Base-by-base conservation (phyloP, 83 land plant species). In the Isoetes engelmannii region DNA sequence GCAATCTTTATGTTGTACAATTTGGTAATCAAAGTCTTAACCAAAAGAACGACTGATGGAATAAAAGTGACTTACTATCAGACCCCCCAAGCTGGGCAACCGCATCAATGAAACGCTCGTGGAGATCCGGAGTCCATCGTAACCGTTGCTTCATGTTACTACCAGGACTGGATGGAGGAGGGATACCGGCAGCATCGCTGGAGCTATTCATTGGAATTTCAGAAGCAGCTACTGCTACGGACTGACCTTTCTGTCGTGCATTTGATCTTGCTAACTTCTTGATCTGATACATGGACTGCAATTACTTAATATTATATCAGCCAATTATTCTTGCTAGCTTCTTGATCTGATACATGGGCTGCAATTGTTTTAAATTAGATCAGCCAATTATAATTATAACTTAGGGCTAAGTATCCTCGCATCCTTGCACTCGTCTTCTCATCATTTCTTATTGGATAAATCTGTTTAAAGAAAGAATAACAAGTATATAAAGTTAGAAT, bases 51-150 rank as follows among this genome's bases (percentile, higher is more conserved):
- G 37, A 28, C 1, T 28, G 37, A 28, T 28, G 8, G 62, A 59
- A 37, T 19, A 12, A 18, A 18, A 18, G 8, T 28, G 37, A 81
- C 87, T 83, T 65, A 86, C 89, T 84, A 54, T 86, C 89, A 63
- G 89, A 78, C 37, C 89, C 89, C 44, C 89, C 89, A 5, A 86
- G 76, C 65, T 86, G 86, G 71, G 81, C 81, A 4, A 83, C 84
- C 21, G 89, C 89, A 41, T 83, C 89, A 19, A 81, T 63, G 59
- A 84, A 86, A 43, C 80, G 74, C 44, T 86, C 84, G 48, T 86
- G 89, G 18, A 86, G 80, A 42, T 86, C 89, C 4, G 79, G 75
- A n/a, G 84, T 84, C 89, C 89, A 86, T 74, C 85, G 81, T 12
- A 86, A 63, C 46, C 89, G 71, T 7, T 84, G 89, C 65, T 86